Percentiles rank a stretch among this genome's conserved stretches.
These are phyloP conservation scores for Phytophthora hibernalis DNA, from an alignment of 352 stramenopile genomes.

Conservation along the genomic window DNA sequence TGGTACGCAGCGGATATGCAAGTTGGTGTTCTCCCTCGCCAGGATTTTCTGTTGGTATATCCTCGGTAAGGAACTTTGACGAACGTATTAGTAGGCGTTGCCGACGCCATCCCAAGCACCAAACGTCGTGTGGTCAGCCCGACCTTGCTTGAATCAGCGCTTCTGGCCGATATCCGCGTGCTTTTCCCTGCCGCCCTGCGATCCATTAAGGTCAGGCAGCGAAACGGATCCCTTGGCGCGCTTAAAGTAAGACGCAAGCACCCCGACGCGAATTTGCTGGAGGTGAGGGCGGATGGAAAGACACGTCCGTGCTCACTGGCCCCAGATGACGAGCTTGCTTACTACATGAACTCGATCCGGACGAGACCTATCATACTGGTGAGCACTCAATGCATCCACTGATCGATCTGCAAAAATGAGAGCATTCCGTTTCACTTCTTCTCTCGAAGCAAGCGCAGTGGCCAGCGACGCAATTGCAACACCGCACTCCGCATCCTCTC, in stretches of 20 bases:
- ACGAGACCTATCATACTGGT: neutral
- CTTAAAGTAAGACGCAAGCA: neutral
- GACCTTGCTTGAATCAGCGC: neutral
- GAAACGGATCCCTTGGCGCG: slow-evolving; percentile 22
- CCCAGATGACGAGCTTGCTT: slow-evolving; percentile 9
- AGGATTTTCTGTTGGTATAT: slow-evolving; percentile 14
- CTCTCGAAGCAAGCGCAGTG: slow-evolving; percentile 26
- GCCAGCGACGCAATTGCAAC: slow-evolving; percentile 30
- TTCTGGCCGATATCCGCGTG: slow-evolving; percentile 2
- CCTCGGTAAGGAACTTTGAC: slow-evolving; percentile 14
- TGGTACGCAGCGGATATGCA: neutral
- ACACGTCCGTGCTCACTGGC: slow-evolving; percentile 12
- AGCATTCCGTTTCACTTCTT: slow-evolving; percentile 25
- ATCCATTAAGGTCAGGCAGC: slow-evolving; percentile 8
- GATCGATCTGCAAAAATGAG: neutral
- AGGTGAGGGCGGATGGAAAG: neutral
- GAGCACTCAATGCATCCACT: neutral
- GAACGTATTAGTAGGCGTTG: slow-evolving; percentile 15
- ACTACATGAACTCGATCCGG: neutral
- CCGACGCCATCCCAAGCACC: slow-evolving; percentile 15
- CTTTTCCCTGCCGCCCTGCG: neutral
- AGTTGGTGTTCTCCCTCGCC: neutral
- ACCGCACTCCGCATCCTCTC: neutral
- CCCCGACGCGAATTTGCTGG: slow-evolving; percentile 4
- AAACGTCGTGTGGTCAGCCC: slow-evolving; percentile 5